Evolutionary conservation across 169 alveolate species (phyloP).

Genomic region (Plasmodium billcollinsi): DNA sequence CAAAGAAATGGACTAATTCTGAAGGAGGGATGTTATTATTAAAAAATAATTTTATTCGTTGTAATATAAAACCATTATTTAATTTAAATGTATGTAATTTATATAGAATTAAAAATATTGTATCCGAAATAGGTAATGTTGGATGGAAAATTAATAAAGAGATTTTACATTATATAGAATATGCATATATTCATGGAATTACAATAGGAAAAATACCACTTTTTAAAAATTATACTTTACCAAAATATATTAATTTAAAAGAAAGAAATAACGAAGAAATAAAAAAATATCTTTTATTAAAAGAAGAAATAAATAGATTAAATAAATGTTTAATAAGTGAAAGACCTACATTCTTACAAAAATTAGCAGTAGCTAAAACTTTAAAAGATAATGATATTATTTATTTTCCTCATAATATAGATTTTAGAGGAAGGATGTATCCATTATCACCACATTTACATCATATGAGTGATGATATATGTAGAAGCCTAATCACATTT

Average conservation of each 20-base stretch:
- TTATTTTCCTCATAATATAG: conserved; percentile 97
- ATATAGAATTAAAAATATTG: conserved; percentile 79
- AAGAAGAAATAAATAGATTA: conserved; percentile 76
- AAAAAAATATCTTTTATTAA: conserved; percentile 36
- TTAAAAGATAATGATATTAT: conserved; percentile 88
- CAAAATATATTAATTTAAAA: conserved; percentile 45
- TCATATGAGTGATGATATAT: conserved; percentile 96
- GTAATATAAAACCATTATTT: conserved; percentile 79
- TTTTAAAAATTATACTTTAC: conserved; percentile 52
- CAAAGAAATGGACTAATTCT: conserved; percentile 81
- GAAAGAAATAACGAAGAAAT: conserved; percentile 41
- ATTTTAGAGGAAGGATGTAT: conserved; percentile 97
- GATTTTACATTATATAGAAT: conserved; percentile 75
- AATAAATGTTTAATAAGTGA: conserved; percentile 81
- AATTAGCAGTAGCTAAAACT: conserved; percentile 90
- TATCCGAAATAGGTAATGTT: conserved; percentile 79
- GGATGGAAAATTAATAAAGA: conserved; percentile 82
- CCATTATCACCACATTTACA: conserved; percentile 97
- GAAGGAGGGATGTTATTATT: conserved; percentile 82
- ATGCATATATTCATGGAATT: conserved; percentile 77
- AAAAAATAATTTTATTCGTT: conserved; percentile 83
- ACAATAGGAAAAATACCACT: conserved; percentile 55
- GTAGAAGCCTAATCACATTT: conserved; percentile 95
- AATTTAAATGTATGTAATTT: conserved; percentile 83
- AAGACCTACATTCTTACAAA: conserved; percentile 81